A percentile compares a stretch with the other conserved stretches of the same genome.
phyloP scores from a whole-genome alignment of 176 grass and related monocot genomes.

The Eremochloa ophiuroides region DNA sequence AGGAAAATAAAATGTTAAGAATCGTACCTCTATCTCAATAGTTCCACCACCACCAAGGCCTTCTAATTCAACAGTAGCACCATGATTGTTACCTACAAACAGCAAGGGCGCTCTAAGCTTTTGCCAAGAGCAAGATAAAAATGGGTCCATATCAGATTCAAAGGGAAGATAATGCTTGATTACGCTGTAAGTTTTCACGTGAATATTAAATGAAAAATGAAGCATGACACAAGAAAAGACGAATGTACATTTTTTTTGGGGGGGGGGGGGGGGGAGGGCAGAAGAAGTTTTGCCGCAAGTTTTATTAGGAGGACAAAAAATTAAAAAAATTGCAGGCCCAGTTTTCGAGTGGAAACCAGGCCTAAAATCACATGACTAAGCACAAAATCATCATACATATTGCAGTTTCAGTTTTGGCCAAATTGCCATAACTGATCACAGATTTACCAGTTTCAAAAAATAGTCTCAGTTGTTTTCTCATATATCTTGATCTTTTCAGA shows the following conservation, averaged over 20 bases:
- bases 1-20: background rate
- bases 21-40: conserved; percentile 79
- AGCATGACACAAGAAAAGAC: background rate
- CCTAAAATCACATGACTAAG: background rate
- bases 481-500: background rate
- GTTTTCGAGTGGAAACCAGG: background rate
- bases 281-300: background rate
- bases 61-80: conserved; percentile 57
- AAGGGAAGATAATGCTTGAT: background rate
- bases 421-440: background rate
- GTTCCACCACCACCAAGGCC: conserved; percentile 72
- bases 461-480: background rate
- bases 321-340: too few relatives aligned
- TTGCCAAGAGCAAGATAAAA: background rate
- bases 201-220: background rate
- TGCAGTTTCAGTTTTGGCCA: background rate
- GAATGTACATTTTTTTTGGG: background rate
- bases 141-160: conserved; percentile 3
- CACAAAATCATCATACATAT: background rate
- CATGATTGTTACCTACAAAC: conserved; percentile 66
- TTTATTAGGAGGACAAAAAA: background rate
- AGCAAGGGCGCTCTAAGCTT: conserved; percentile 19
- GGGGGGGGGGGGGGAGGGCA: too few relatives aligned
- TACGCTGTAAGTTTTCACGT: background rate
- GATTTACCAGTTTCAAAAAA: background rate